Evolutionary conservation across 108 stramenopile genomes (phyloP).

Genomic region (Cyclostephanos tholiformis): DNA sequence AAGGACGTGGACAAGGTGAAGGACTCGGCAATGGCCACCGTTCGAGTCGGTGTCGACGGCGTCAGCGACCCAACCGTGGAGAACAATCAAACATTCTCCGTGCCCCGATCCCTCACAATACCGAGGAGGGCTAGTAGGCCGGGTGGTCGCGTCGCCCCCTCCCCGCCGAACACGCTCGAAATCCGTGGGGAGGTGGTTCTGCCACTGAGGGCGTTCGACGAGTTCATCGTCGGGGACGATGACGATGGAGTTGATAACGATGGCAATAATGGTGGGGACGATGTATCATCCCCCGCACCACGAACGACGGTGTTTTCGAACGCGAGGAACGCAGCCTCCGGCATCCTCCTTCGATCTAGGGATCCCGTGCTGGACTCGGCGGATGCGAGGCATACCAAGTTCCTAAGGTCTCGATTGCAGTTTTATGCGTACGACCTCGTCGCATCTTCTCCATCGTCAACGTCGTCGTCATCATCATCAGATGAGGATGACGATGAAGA

Average conservation of each 20-base stretch:
- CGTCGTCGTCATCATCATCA: not conserved
- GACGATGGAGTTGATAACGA: not conserved
- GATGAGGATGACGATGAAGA: not conserved
- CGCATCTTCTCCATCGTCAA: no score
- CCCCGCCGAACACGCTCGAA: conserved; percentile 58
- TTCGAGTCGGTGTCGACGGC: no score
- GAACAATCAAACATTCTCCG: not conserved
- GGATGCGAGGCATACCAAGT: conserved; percentile 29
- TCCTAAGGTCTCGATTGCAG: conserved; percentile 56
- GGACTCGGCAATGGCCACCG: no score
- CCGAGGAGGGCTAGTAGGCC: not conserved
- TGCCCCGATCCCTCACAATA: conserved; percentile 23
- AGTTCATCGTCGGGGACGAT: conserved; percentile 7
- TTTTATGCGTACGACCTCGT: conserved; percentile 92
- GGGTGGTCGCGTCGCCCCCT: not conserved
- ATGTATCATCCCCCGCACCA: not conserved
- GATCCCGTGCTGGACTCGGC: conserved; percentile 40
- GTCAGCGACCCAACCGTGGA: no score
- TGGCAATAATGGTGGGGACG: conserved; percentile 9
- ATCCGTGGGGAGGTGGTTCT: conserved; percentile 93
- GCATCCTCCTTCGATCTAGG: conserved; percentile 83
- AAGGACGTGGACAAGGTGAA: no score
- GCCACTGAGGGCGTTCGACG: conserved; percentile 58
- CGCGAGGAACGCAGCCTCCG: conserved; percentile 93
- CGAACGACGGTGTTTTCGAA: conserved; percentile 64